These are phyloP conservation scores for Phytophthora constricta DNA, from an alignment of 352 stramenopile species.

Conservation along the genomic window DNA sequence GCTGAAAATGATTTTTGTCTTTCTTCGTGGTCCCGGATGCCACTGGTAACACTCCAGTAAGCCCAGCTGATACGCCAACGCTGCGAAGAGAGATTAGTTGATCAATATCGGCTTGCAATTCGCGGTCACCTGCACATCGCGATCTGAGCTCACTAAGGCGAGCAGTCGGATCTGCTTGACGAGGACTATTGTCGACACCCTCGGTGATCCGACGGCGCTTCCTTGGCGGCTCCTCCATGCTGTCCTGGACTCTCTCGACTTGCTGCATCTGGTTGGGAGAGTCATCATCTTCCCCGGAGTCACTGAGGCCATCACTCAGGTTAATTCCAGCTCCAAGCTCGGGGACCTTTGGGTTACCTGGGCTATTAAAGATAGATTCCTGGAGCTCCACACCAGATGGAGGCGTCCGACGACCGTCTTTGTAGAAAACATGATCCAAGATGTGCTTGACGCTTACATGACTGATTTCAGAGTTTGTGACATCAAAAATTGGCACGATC, in stretches of 20 bases:
- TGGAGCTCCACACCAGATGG: neutral
- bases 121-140: neutral
- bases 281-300: too few relatives aligned
- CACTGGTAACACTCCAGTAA: neutral
- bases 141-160: too few relatives aligned
- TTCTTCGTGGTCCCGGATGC: neutral
- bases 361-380: neutral
- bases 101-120: neutral
- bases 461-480: neutral
- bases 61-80: neutral
- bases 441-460: neutral
- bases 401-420: neutral
- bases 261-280: too few relatives aligned
- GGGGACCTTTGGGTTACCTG: too few relatives aligned
- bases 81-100: neutral
- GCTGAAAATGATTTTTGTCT: neutral
- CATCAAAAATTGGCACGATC: neutral
- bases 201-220: too few relatives aligned
- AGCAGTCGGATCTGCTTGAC: too few relatives aligned
- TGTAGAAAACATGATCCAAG: too few relatives aligned
- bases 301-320: too few relatives aligned
- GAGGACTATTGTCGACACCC: too few relatives aligned
- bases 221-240: too few relatives aligned
- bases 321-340: too few relatives aligned
- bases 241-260: too few relatives aligned